Conservation (phyloP, 345 rosid species). For the Melaleuca quinquenervia region DNA sequence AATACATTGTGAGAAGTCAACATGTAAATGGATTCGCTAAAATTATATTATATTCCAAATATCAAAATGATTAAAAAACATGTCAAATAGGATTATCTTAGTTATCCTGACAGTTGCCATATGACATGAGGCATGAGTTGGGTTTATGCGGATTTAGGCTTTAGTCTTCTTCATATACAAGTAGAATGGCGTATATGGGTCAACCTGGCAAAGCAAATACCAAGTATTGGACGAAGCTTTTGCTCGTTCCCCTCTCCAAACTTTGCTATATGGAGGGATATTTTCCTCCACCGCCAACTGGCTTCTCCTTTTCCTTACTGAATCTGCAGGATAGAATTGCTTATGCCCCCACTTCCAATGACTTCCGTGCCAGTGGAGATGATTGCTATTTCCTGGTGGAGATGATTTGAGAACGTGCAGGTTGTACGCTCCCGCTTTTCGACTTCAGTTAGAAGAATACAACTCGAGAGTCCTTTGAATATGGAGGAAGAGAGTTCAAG, state of each 20-base stretch:
- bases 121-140: background rate
- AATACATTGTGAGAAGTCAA: background rate
- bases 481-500: background rate
- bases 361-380: background rate
- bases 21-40: background rate
- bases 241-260: background rate
- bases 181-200: background rate
- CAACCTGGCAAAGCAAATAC: background rate
- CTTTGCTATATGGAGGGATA: background rate
- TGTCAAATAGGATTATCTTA: background rate
- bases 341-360: background rate
- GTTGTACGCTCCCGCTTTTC: background rate
- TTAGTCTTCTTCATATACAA: background rate
- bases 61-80: background rate
- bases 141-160: background rate
- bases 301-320: background rate
- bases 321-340: background rate
- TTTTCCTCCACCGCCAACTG: background rate
- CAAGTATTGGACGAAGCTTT: background rate
- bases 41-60: background rate
- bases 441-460: background rate
- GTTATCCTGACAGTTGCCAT: background rate
- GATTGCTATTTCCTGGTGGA: background rate
- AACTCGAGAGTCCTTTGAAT: background rate
- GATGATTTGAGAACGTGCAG: background rate